Evolutionary conservation across 352 stramenopile genomes (phyloP).

Genomic region (Saprolegnia diclina): DNA sequence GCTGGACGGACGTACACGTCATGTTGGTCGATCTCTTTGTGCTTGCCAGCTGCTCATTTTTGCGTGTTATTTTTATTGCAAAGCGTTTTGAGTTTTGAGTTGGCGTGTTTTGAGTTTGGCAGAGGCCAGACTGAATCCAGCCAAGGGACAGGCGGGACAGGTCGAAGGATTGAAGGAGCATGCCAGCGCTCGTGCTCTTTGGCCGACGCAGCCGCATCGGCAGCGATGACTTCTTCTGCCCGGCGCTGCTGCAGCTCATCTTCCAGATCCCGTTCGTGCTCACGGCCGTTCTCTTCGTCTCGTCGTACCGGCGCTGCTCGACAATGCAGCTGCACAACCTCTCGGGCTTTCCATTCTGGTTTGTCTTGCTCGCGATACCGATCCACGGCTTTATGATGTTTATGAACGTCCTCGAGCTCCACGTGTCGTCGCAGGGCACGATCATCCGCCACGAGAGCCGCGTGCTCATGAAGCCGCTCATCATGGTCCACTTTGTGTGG

Average conservation of each 20-base stretch:
- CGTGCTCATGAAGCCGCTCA: conserved; percentile 75
- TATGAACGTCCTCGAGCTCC: conserved; percentile 83
- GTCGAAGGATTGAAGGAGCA: conserved; percentile 24
- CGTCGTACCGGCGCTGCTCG: conserved; percentile 59
- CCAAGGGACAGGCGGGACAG: not conserved
- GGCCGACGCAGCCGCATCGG: conserved; percentile 73
- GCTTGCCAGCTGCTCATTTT: not conserved
- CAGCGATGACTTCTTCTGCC: conserved; percentile 83
- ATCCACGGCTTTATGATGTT: conserved; percentile 74
- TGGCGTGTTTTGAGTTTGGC: not conserved
- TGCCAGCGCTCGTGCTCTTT: conserved; percentile 82
- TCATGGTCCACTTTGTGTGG: conserved; percentile 75
- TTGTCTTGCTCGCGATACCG: conserved; percentile 54
- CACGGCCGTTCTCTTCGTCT: conserved; percentile 54
- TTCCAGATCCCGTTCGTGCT: conserved; percentile 71
- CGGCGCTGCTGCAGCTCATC: conserved; percentile 63
- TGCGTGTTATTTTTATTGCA: too few species aligned
- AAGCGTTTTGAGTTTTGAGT: too few species aligned
- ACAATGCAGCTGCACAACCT: conserved; percentile 48
- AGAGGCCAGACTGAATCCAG: not conserved
- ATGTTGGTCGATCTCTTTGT: not conserved
- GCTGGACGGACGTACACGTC: conserved; percentile 46
- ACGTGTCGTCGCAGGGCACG: conserved; percentile 75
- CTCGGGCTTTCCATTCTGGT: conserved; percentile 71
- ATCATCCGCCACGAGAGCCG: conserved; percentile 83